phyloP scores from a whole-genome alignment of 176 grass and related monocot genomes.

The Phyllostachys edulis region DNA sequence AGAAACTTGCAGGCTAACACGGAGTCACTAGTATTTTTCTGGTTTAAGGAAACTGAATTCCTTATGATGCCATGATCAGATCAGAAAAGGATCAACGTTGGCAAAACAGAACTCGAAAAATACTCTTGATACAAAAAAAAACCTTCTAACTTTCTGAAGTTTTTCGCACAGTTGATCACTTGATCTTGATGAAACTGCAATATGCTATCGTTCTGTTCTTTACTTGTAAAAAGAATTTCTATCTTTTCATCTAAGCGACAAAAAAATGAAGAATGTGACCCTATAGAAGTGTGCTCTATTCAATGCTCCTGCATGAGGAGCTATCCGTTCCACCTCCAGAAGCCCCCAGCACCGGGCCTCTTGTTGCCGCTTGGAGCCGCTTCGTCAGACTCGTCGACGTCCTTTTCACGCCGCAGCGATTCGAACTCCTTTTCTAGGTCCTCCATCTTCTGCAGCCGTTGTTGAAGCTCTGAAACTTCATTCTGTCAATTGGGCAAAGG shows the following conservation, averaged over 20 bases:
- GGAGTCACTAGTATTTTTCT: background rate
- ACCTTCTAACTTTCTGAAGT: background rate
- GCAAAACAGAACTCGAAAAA: background rate
- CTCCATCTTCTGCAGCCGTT: conserved; percentile 45
- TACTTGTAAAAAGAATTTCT: background rate
- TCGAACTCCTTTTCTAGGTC: conserved; percentile 44
- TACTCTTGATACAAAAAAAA: background rate
- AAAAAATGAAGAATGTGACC: conserved; percentile 2
- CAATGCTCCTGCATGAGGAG: background rate
- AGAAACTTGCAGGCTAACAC: background rate
- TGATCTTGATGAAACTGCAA: background rate
- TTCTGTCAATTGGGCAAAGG: conserved; percentile 16
- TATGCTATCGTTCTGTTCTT: conserved; percentile 9
- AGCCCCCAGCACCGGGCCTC: background rate
- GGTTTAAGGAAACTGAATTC: background rate
- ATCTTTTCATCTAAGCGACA: background rate
- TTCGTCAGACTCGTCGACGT: background rate
- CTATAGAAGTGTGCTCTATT: background rate
- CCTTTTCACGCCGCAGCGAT: conserved; percentile 14
- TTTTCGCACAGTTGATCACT: conserved; percentile 12
- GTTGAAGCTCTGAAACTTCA: conserved; percentile 41
- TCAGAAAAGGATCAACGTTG: background rate
- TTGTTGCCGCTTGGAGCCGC: conserved; percentile 17
- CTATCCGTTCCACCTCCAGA: conserved; percentile 50
- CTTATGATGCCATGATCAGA: background rate